These are phyloP conservation scores for Chlamydomonas reinhardtii DNA, from an alignment of 163 green algal species.

Conservation along the genomic window DNA sequence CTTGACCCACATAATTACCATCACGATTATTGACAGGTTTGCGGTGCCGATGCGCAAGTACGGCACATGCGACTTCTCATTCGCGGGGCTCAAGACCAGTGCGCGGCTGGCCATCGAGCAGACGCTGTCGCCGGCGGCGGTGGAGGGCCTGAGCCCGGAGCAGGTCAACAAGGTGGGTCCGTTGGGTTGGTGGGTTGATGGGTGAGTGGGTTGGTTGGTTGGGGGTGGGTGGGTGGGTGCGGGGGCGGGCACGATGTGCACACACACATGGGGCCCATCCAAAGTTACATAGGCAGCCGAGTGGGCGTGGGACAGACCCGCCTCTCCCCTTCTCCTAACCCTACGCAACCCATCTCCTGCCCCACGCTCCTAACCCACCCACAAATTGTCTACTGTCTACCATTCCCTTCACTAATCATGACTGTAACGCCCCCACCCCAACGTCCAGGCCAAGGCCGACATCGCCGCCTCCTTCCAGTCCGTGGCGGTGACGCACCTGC, in stretches of 20 bases:
- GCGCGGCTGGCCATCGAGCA: constrained; percentile 84
- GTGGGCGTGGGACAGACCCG: no score
- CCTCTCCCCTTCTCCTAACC: no score
- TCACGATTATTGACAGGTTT: constrained; percentile 61
- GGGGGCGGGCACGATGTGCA: no score
- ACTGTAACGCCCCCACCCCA: no score
- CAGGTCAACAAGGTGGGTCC: constrained; percentile 4
- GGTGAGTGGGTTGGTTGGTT: background rate
- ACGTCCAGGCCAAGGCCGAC: constrained; percentile 83
- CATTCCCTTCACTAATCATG: no score
- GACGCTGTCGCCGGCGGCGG: background rate
- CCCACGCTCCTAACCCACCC: no score
- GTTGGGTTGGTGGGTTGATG: background rate
- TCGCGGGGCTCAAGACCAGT: constrained; percentile 95
- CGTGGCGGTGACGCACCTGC: constrained; percentile 90
- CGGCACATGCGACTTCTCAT: constrained; percentile 95
- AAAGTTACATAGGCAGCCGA: no score
- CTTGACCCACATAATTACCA: no score
- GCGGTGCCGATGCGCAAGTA: constrained; percentile 83
- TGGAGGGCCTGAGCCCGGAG: background rate
- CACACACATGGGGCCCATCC: no score
- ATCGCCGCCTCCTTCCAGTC: constrained; percentile 96
- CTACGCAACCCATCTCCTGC: no score
- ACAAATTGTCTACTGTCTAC: no score
- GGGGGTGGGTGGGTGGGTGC: no score